phyloP scores from a whole-genome alignment of 2,329 filamentous ascomycete species.

The Clarireedia homoeocarpa region DNA sequence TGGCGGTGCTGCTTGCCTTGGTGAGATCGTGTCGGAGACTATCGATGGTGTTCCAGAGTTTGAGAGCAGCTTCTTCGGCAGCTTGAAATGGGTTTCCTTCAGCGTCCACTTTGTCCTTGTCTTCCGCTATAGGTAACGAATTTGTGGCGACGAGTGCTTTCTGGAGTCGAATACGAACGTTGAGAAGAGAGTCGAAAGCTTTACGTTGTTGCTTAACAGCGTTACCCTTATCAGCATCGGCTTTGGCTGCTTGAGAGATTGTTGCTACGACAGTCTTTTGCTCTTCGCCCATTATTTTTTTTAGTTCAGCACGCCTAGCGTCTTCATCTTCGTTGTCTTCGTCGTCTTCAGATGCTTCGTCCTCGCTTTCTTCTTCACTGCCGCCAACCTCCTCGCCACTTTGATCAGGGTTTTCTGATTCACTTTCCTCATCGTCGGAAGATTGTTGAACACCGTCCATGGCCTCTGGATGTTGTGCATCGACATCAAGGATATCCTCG shows the following conservation, averaged over 20 bases:
- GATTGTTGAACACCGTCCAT: constrained; percentile 30
- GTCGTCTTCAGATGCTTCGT: constrained; percentile 19
- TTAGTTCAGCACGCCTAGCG: constrained; percentile 48
- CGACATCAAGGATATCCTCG: constrained; percentile 28
- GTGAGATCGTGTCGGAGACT: constrained; percentile 55
- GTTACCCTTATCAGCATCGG: constrained; percentile 75
- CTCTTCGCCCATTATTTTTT: constrained; percentile 59
- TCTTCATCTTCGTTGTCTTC: constrained; percentile 26
- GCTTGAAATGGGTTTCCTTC: constrained; percentile 52
- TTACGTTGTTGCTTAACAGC: constrained; percentile 82
- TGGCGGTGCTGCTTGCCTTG: constrained; percentile 36
- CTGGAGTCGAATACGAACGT: constrained; percentile 85
- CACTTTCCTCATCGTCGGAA: constrained; percentile 24
- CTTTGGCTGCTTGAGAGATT: constrained; percentile 54
- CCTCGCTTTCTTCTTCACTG: constrained; percentile 30
- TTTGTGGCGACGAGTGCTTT: constrained; percentile 82
- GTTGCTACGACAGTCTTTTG: constrained; percentile 59
- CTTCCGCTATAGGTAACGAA: constrained; percentile 48
- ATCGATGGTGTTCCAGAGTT: constrained; percentile 76
- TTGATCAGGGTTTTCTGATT: constrained; percentile 26
- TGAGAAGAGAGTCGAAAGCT: constrained; percentile 80
- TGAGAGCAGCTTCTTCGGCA: constrained; percentile 77
- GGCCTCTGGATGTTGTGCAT: constrained; percentile 27
- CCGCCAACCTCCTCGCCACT: constrained; percentile 25
- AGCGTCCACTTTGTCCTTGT: constrained; percentile 34